Base-by-base conservation (phyloP, 108 stramenopile genomes). In the Stephanodiscus triporus region DNA sequence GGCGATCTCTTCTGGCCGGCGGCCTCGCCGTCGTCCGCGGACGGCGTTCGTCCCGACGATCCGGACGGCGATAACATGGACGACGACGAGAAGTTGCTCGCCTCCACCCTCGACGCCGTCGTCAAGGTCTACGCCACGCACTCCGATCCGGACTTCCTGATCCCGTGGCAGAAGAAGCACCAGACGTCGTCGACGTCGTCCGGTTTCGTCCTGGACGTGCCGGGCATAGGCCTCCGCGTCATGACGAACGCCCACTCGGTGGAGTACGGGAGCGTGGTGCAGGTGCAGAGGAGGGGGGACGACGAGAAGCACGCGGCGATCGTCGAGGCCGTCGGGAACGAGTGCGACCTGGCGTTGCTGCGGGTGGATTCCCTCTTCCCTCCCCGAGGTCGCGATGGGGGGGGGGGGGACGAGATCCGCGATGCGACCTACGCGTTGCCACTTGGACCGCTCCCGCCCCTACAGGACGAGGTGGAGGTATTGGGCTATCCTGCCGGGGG, bases 171-270 rank as follows among this genome's bases (percentile, higher is more conserved):
- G 43, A 77, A 70, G 53, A 60, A 51, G 20, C 76, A 81, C 32
- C 81, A 84, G 67, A 67, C 63, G 10, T 75, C 80, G 3, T 81
- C 82, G n/a, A 81, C 82, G 29, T 66, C 72, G 6, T 78, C 73
- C 51, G 86, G 88, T 16, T 87, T 89, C 75, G 80, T 84, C 9
- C 71, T 89, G 29, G 51, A 82, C 54, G 70, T 71, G 8, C 72
- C 68, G 6, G 69, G 81, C 6, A 42, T 68, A 9, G 79, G 80
- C 4, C 26, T 69, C 14, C 70, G 72, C 6, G 84, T 91, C 24
- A 77, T 91, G 68, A 91, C 90, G 2, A 88, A 88, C 71, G 88
- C 86, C 0, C 90, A 91, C 62, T 75, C 75, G 26, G 78, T 91
- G 0, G 80, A 80, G 32, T 81, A 87, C 66, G 90, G 85, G 3